Evolutionary conservation across 1,139 yeast species (phyloP), one percentile per base, ranked within the genome.

Genomic region (Kodamaea alishanica): DNA sequence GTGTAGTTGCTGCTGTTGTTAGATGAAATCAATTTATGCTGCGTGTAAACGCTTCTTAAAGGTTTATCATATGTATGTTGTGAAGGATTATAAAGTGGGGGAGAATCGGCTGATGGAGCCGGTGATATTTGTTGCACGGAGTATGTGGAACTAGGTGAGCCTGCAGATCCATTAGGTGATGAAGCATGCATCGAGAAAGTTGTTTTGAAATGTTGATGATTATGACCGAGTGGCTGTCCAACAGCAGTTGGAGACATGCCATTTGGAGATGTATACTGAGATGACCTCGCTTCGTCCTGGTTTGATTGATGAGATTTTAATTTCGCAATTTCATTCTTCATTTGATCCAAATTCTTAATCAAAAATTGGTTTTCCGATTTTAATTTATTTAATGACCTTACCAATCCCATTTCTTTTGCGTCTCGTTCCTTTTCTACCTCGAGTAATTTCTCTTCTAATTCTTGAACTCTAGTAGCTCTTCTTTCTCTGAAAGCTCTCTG

Each of bases 401-500:
- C 73, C 40, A 81, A 63, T 3, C 77, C 76, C 63, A 83, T 75
- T 54, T 80, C 87, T 43, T 78, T 73, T 24, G 76, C 65, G 35
- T 77, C 81, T 34, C 75, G 70, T 42, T 83, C 90, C 50, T 79
- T 75, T 51, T 81, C 86, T 30, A 85, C 75, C 48, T 79, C 84
- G 55, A 77, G 65, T 61, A 74, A 54, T 55, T 70, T 63, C 42
- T 60, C 61, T 52, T 73, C 73, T 39, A 70, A 51, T 48, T 70
- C 75, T 50, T 74, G 77, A 24, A 75, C 77, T 42, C 79, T 51
- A 7, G 78, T 81, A 12, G 95, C 95, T 51, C 94, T 62, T 50
- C 94, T 66, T 60, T 87, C 88, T 45, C 95, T 63, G 63, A 89
- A 90, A 0, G 97, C 97, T 40, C 97, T 63, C 64, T 89, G 97